Base-by-base conservation (phyloP, 75 land plant genomes). In the Picea glauca region DNA sequence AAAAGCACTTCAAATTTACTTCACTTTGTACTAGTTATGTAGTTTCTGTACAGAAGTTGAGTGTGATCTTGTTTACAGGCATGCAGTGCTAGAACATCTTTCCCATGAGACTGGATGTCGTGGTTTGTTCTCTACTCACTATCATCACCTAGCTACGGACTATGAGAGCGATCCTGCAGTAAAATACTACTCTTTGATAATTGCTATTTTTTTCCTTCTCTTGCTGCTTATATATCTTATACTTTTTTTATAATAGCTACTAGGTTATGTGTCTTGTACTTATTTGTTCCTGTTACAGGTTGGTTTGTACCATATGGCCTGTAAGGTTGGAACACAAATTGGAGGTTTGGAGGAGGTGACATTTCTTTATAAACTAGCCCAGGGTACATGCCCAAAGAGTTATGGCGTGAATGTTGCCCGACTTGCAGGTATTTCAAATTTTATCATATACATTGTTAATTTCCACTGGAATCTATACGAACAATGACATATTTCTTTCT, bases 391-490 rank as follows among this genome's bases (percentile, higher is more conserved):
- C 63, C 99, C 99, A 20, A 96, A 92, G 84, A 96, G 99, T 77
- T 96, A 96, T 81, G 99, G 99, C 66, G 99, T 96, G 58, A 96
- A 94, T 87, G 99, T 96, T 58, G 99, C 99, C 60, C 88, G 94
- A 21, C 79, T 96, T 80, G 99, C 99, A 81, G 97, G 99, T 91
- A 89, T 57, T 9, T 7, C 26, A 4, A 62, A 7, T 21, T 13
- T 68, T 75, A 56, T 17, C n/a, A 1, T 14, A 5, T 63, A 50
- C 56, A 50, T 59, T 50, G 56, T 68, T 78, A 32, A 32, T 43
- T 13, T 1, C 31, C 14, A 60, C 3, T 74, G 6, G 17, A 62
- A 40, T 20, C 0, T 20, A 33, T 75, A 17, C 30, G 21, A 35
- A 77, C 23, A 4, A 13, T 65, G 31, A 1, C 40, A 3, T 68